Percentiles rank a stretch among this genome's conserved stretches.
These are phyloP conservation scores for Chlorella ohadii DNA, from an alignment of 139 green algal species.

Conservation along the genomic window DNA sequence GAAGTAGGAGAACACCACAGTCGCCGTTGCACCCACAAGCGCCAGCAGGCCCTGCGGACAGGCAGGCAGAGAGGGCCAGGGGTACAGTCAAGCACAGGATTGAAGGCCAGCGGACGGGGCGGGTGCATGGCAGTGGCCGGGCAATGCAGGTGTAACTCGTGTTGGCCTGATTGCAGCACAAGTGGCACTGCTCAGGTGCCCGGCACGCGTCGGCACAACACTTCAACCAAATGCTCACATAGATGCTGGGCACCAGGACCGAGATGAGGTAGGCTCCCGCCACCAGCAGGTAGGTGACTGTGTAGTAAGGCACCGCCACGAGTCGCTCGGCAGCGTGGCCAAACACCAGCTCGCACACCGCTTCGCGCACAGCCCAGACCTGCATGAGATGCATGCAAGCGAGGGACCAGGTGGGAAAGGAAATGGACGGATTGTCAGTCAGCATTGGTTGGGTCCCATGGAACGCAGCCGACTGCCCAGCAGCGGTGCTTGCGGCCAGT, in stretches of 20 bases:
- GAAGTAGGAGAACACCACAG: slow-evolving; percentile 44
- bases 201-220: too few relatives aligned
- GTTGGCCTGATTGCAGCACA: too few relatives aligned
- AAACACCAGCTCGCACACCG: background rate
- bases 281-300: background rate
- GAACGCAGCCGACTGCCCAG: too few relatives aligned
- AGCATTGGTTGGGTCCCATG: too few relatives aligned
- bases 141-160: too few relatives aligned
- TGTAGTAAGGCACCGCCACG: background rate
- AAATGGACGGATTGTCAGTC: too few relatives aligned
- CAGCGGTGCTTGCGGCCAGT: too few relatives aligned
- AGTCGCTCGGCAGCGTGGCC: background rate
- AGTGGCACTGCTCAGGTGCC: too few relatives aligned
- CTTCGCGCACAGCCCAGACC: slow-evolving; percentile 18
- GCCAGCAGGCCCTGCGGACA: slow-evolving; percentile 4
- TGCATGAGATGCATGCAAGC: background rate
- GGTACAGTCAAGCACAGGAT: too few relatives aligned
- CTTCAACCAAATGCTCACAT: background rate
- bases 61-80: too few relatives aligned
- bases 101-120: background rate
- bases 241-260: slow-evolving; percentile 5
- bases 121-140: too few relatives aligned
- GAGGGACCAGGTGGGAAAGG: background rate
- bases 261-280: background rate
- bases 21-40: slow-evolving; percentile 42